Conservation (phyloP, 345 rosid species). For the Arabis hirsuta region DNA sequence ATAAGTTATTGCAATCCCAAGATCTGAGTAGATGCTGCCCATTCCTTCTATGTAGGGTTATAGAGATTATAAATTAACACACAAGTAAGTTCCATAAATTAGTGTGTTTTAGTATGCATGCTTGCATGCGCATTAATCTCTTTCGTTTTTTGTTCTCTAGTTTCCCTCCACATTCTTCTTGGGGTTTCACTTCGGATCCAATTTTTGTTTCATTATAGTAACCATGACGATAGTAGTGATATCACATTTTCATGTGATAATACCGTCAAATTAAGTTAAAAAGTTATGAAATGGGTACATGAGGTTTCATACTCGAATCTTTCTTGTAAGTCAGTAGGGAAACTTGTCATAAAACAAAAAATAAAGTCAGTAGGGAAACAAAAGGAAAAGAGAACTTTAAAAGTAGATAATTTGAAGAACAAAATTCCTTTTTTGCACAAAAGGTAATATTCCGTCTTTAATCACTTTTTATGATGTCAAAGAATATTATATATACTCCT, state of each 20-base stretch:
- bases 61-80: conserved; percentile 58
- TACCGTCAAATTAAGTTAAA: conserved; percentile 2
- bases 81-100: conserved; percentile 47
- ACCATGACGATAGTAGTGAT: conserved; percentile 34
- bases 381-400: conserved; percentile 19
- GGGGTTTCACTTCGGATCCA: conserved; percentile 29
- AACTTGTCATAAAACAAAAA: no score
- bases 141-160: conserved; percentile 45
- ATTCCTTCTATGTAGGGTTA: conserved; percentile 45
- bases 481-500: not conserved
- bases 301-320: conserved; percentile 16
- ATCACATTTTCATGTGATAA: conserved; percentile 17
- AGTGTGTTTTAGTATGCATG: conserved; percentile 43
- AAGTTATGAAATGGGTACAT: conserved; percentile 14
- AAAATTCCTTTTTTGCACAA: conserved; percentile 8
- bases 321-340: not conserved
- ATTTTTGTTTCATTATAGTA: conserved; percentile 19
- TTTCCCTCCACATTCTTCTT: conserved; percentile 38
- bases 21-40: conserved; percentile 49
- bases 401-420: conserved; percentile 16
- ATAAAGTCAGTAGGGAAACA: no score
- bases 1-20: conserved; percentile 41
- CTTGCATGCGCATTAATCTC: conserved; percentile 69
- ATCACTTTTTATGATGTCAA: conserved; percentile 25
- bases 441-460: conserved; percentile 20